Percentiles rank a stretch among this genome's conserved stretches.
Conservation (phyloP, 1,284 basidiomycete genomes). For the Termitomyces sp. region DNA sequence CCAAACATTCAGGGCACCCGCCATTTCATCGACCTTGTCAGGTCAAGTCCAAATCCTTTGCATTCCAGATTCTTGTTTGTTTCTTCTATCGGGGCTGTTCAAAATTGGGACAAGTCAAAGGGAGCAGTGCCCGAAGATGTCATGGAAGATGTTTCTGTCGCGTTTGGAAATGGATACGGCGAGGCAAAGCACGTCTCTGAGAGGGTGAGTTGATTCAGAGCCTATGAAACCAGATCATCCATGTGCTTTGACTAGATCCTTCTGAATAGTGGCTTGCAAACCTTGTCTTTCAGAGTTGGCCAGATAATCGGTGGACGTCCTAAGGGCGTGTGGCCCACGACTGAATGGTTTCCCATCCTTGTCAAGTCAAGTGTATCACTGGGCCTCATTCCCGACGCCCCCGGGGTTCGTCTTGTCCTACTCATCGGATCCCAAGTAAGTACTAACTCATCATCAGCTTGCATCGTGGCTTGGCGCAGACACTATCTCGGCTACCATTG, state of each 20-base stretch:
- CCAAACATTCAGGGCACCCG: slow-evolving; percentile 7
- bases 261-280: slow-evolving; percentile 15
- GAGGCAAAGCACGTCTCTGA: slow-evolving; percentile 21
- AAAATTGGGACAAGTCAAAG: slow-evolving; percentile 12
- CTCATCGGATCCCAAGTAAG: neutral
- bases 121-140: slow-evolving; percentile 18
- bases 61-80: slow-evolving; percentile 22
- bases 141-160: slow-evolving; percentile 12
- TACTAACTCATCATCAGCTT: neutral
- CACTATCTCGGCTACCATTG: slow-evolving; percentile 1
- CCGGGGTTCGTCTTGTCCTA: slow-evolving; percentile 6
- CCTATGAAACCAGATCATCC: neutral
- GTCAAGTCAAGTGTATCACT: slow-evolving; percentile 19
- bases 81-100: slow-evolving; percentile 14
- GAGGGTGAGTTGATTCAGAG: slow-evolving; percentile 8
- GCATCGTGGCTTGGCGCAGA: slow-evolving; percentile 14
- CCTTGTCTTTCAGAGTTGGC: slow-evolving; percentile 13
- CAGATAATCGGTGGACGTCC: slow-evolving; percentile 17
- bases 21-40: slow-evolving; percentile 8
- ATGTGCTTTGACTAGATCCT: neutral
- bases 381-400: slow-evolving; percentile 13
- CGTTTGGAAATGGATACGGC: slow-evolving; percentile 19
- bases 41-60: neutral
- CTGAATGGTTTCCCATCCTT: slow-evolving; percentile 21
- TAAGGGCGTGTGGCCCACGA: slow-evolving; percentile 19